Conservation (phyloP, 441 rosid species). For the Erysimum cheiri region DNA sequence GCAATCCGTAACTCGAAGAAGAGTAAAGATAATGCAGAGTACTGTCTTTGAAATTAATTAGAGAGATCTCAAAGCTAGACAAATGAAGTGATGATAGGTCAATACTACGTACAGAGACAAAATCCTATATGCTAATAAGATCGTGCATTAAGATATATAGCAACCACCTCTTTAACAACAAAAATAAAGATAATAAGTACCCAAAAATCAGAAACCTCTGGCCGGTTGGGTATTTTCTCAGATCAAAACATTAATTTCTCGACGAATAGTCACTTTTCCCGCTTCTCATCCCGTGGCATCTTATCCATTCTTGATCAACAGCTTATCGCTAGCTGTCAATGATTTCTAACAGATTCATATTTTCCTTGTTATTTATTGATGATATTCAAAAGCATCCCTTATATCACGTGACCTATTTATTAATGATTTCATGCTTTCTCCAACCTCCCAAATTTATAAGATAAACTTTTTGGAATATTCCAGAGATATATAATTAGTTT, state of each 20-base stretch:
- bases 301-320: conserved; percentile 11
- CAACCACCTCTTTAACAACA: too few relatives aligned
- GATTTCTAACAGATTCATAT: conserved; percentile 9
- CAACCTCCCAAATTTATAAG: background rate
- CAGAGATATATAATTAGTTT: background rate
- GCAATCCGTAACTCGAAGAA: background rate
- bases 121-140: background rate
- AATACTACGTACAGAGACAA: background rate
- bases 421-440: conserved; percentile 28
- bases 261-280: background rate
- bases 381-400: conserved; percentile 6
- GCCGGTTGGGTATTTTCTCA: background rate
- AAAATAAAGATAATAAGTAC: too few relatives aligned
- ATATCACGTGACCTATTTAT: conserved; percentile 38
- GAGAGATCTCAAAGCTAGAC: conserved; percentile 9
- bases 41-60: background rate
- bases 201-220: too few relatives aligned
- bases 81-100: background rate
- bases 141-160: too few relatives aligned
- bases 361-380: background rate
- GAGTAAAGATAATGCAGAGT: conserved; percentile 2
- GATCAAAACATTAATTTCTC: background rate
- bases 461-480: conserved; percentile 23
- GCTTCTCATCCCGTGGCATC: background rate
- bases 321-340: conserved; percentile 19